phyloP scores from a whole-genome alignment of 345 rosid genomes.

The Tarenaya hassleriana region DNA sequence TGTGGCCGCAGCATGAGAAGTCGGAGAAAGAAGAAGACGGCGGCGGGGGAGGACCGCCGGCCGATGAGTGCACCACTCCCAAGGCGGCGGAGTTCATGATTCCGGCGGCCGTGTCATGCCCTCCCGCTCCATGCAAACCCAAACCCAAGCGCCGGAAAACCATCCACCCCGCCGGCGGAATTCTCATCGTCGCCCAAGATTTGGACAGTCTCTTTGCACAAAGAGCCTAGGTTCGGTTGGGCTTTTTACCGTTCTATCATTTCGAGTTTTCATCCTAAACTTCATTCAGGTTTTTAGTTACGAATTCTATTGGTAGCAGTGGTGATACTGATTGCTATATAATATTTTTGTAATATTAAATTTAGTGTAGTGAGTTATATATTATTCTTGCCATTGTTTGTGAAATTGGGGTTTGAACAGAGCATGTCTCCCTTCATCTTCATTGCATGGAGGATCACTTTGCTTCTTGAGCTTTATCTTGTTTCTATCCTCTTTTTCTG shows the following conservation, averaged over 20 bases:
- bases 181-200: slow-evolving; percentile 6
- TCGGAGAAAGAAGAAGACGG: slow-evolving; percentile 4
- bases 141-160: slow-evolving; percentile 14
- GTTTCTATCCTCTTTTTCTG: no score
- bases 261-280: background rate
- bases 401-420: no score
- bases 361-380: no score
- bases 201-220: slow-evolving; percentile 8
- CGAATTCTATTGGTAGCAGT: no score
- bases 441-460: no score
- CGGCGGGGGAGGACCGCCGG: background rate
- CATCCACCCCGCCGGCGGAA: background rate
- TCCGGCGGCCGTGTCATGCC: slow-evolving; percentile 16
- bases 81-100: slow-evolving; percentile 13
- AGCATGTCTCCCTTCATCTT: no score
- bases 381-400: no score
- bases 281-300: no score
- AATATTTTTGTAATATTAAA: no score
- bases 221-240: background rate
- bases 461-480: no score
- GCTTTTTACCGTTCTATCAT: no score
- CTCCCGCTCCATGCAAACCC: slow-evolving; percentile 22
- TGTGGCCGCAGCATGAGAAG: slow-evolving; percentile 1
- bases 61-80: slow-evolving; percentile 22
- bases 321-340: no score